Conservation (phyloP, 208 protist genomes). For the Trypanosoma melophagium region DNA sequence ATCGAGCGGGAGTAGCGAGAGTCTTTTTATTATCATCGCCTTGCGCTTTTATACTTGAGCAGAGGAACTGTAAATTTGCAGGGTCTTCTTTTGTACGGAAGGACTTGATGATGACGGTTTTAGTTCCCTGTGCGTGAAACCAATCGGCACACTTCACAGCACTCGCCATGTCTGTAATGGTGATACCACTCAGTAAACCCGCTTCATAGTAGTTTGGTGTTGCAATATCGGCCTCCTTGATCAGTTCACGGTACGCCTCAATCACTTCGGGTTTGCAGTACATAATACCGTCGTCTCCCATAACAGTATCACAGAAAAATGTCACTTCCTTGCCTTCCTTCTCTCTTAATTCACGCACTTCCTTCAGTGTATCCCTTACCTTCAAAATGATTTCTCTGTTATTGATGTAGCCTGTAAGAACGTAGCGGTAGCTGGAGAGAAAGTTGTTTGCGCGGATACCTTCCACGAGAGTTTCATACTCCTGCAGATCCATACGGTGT, state of each 20-base stretch:
- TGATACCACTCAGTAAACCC: constrained; percentile 66
- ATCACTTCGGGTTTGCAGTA: constrained; percentile 94
- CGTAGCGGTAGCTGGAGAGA: constrained; percentile 73
- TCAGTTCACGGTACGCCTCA: constrained; percentile 82
- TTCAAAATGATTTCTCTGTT: constrained; percentile 74
- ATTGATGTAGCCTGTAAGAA: constrained; percentile 95
- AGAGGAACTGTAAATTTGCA: constrained; percentile 57
- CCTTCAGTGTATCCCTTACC: constrained; percentile 54
- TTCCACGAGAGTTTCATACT: constrained; percentile 78
- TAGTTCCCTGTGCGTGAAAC: constrained; percentile 76
- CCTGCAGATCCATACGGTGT: constrained; percentile 77
- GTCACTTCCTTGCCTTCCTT: constrained; percentile 37
- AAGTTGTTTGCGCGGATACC: constrained; percentile 89
- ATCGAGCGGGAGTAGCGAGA: constrained; percentile 32
- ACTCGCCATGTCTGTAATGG: constrained; percentile 54
- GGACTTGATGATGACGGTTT: constrained; percentile 86
- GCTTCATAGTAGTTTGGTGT: constrained; percentile 95
- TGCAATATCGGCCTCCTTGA: constrained; percentile 74
- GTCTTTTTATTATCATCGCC: no score
- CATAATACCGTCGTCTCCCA: constrained; percentile 92
- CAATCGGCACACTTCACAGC: constrained; percentile 69
- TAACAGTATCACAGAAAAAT: constrained; percentile 94
- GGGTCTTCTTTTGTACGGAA: constrained; percentile 49
- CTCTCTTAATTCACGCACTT: constrained; percentile 58
- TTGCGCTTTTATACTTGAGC: neutral